Conservation (phyloP, 768 basidiomycete species). For the Lactarius hengduanensis region DNA sequence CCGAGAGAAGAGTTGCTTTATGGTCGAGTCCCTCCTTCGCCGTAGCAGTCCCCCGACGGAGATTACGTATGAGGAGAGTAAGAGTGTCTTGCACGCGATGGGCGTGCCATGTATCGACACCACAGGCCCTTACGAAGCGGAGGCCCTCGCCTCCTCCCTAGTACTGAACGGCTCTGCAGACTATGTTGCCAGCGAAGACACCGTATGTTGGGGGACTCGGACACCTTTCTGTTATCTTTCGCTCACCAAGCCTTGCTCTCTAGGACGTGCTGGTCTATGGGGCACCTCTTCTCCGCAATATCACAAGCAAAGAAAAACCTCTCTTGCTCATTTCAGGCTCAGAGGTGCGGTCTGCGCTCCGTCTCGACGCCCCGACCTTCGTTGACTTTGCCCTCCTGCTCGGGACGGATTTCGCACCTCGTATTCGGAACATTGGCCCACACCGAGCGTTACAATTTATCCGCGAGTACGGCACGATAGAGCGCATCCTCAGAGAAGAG, state of each 20-base stretch:
- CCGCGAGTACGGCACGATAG: conserved; percentile 67
- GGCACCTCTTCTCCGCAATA: conserved; percentile 76
- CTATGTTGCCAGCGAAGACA: conserved; percentile 90
- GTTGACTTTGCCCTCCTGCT: conserved; percentile 85
- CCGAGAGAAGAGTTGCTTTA: conserved; percentile 49
- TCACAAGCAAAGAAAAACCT: conserved; percentile 59
- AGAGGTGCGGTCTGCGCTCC: conserved; percentile 56
- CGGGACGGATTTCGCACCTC: conserved; percentile 87
- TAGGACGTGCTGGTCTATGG: conserved; percentile 83
- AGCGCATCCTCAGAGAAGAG: conserved; percentile 56
- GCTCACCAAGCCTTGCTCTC: background rate
- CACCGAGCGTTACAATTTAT: conserved; percentile 74
- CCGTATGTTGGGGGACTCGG: conserved; percentile 42
- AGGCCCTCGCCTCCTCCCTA: conserved; percentile 79
- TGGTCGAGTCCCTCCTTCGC: conserved; percentile 65
- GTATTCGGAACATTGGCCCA: conserved; percentile 83
- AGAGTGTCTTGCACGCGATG: conserved; percentile 69
- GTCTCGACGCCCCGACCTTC: conserved; percentile 56
- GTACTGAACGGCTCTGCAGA: conserved; percentile 76
- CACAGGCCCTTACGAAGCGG: conserved; percentile 73
- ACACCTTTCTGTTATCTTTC: conserved; percentile 10
- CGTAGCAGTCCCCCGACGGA: conserved; percentile 60
- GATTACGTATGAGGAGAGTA: conserved; percentile 68
- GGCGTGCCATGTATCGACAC: conserved; percentile 78
- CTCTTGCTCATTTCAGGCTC: conserved; percentile 63